Conservation (phyloP, 768 basidiomycete genomes). For the Boletus sensibilis region DNA sequence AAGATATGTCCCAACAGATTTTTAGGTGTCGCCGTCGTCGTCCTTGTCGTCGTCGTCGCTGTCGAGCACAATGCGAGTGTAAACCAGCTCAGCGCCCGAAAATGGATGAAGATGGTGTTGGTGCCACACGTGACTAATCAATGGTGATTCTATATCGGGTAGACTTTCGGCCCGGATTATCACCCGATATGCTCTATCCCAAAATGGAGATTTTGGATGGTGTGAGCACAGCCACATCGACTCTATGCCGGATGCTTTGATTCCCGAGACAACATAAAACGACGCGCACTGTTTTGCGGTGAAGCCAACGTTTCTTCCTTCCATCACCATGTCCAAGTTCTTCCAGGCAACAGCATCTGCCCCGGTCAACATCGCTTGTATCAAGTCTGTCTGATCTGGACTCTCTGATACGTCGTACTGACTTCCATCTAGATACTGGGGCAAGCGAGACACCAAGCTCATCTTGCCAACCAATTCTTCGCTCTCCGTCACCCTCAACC, state of each 20-base stretch:
- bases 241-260: conserved; percentile 2
- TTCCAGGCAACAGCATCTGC: conserved; percentile 85
- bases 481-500: conserved; percentile 94
- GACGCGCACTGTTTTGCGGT: background rate
- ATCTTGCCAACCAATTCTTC: conserved; percentile 98
- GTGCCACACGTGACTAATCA: conserved; percentile 21
- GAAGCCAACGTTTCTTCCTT: conserved; percentile 2
- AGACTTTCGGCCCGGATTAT: conserved; percentile 12
- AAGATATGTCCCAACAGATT: conserved; percentile 16
- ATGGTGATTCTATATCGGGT: conserved; percentile 10
- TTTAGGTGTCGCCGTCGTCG: conserved; percentile 14
- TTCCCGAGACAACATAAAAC: conserved; percentile 15
- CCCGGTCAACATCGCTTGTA: conserved; percentile 97
- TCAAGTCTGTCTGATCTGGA: conserved; percentile 66
- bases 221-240: conserved; percentile 21
- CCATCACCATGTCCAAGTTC: conserved; percentile 52
- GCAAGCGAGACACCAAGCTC: conserved; percentile 92
- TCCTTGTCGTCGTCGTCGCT: conserved; percentile 12
- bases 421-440: conserved; percentile 81
- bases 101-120: conserved; percentile 15
- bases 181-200: background rate
- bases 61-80: conserved; percentile 18
- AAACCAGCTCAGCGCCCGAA: conserved; percentile 30
- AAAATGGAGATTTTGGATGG: conserved; percentile 16
- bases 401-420: background rate